phyloP scores from a whole-genome alignment of 2,329 filamentous ascomycete genomes.

The Diplodia corticola region DNA sequence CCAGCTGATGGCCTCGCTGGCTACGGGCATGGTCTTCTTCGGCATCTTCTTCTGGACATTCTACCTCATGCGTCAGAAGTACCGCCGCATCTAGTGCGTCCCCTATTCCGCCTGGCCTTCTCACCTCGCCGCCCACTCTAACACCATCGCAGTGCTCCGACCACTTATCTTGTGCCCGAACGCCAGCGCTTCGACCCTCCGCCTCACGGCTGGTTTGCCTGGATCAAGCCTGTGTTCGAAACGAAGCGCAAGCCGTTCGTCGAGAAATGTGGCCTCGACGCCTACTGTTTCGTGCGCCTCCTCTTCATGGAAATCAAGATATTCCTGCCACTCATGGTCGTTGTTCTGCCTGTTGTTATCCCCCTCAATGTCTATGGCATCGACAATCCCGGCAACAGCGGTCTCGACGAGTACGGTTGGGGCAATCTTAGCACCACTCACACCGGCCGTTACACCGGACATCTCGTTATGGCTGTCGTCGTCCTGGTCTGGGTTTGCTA shows the following conservation, averaged over 20 bases:
- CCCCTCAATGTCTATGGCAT: slow-evolving; percentile 80
- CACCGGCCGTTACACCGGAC: slow-evolving; percentile 75
- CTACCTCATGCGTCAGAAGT: slow-evolving; percentile 71
- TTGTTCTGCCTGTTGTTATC: slow-evolving; percentile 82
- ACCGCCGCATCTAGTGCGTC: slow-evolving; percentile 79
- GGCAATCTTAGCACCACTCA: slow-evolving; percentile 71
- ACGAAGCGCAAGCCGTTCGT: slow-evolving; percentile 30
- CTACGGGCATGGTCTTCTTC: slow-evolving; percentile 11
- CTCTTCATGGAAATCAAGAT: slow-evolving; percentile 84
- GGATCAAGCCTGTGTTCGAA: slow-evolving; percentile 47
- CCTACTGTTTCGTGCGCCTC: slow-evolving; percentile 96
- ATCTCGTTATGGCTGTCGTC: slow-evolving; percentile 74
- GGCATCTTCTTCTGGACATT: slow-evolving; percentile 53
- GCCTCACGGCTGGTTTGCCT: slow-evolving; percentile 57
- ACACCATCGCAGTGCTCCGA: slow-evolving; percentile 62
- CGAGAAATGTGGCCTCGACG: slow-evolving; percentile 69
- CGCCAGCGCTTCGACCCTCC: slow-evolving; percentile 78
- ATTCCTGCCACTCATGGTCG: slow-evolving; percentile 75
- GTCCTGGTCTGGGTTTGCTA: slow-evolving; percentile 83
- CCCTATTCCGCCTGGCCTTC: slow-evolving; percentile 23
- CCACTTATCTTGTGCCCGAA: slow-evolving; percentile 83
- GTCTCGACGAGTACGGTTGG: slow-evolving; percentile 79
- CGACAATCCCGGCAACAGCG: slow-evolving; percentile 54
- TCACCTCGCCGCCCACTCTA: slow-evolving; percentile 13
- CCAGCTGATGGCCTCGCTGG: slow-evolving; percentile 19